phyloP scores from a whole-genome alignment of 2,329 filamentous ascomycete genomes.

The Aureobasidium sp. region DNA sequence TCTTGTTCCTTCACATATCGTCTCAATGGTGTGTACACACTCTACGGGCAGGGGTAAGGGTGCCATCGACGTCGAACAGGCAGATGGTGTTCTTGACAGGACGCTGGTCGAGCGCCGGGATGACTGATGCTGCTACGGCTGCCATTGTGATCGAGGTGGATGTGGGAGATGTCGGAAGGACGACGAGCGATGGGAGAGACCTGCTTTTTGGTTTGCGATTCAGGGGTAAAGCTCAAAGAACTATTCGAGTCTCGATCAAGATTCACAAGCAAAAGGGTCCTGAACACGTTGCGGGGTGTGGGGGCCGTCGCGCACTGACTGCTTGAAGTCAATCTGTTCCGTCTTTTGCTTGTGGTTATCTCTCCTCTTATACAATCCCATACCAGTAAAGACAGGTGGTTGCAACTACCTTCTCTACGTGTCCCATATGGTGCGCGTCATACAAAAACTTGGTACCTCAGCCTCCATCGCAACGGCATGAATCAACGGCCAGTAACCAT shows the following conservation, averaged over 20 bases:
- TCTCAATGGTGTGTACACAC: constrained; percentile 42
- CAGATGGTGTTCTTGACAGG: constrained; percentile 87
- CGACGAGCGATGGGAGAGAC: neutral
- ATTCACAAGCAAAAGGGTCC: neutral
- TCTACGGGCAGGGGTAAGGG: constrained; percentile 73
- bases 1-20: neutral
- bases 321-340: neutral
- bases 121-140: constrained; percentile 41
- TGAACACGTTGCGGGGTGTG: constrained; percentile 3
- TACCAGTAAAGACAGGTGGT: neutral
- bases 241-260: neutral
- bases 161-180: neutral
- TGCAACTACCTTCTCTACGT: neutral
- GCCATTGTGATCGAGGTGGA: constrained; percentile 20
- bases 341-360: neutral
- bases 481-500: neutral
- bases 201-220: constrained; percentile 8
- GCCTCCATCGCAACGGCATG: neutral
- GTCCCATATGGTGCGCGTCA: neutral
- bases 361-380: neutral
- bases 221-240: constrained; percentile 10
- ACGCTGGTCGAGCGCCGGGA: constrained; percentile 73
- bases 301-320: neutral
- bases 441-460: neutral
- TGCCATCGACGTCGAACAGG: constrained; percentile 95